A percentile compares a stretch with the other conserved stretches of the same genome.
Conservation (phyloP, 257 asterid species). For the Solanum boliviense region DNA sequence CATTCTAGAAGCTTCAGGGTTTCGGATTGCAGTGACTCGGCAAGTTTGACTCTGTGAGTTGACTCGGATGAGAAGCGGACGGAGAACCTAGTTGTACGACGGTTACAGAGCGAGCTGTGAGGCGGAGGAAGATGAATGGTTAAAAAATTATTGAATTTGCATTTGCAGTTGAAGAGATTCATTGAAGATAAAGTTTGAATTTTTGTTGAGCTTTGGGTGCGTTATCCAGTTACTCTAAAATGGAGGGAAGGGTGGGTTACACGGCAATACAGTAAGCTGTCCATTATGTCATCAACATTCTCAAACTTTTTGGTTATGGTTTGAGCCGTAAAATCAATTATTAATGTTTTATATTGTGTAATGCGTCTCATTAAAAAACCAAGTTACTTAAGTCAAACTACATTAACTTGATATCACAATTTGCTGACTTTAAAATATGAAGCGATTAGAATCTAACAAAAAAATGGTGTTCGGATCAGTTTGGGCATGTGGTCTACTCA, state of each 20-base stretch:
- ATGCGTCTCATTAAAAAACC: too few relatives aligned
- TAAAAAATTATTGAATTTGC: constrained; percentile 36
- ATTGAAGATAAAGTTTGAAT: neutral
- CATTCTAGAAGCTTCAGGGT: constrained; percentile 84
- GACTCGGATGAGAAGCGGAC: constrained; percentile 24
- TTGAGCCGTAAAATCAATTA: neutral
- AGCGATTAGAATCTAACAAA: neutral
- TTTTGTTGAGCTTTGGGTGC: neutral
- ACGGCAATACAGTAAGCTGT: neutral
- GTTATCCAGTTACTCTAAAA: neutral
- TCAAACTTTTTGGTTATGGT: neutral
- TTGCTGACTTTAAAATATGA: neutral
- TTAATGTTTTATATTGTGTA: neutral
- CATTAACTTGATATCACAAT: neutral
- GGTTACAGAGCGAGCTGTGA: constrained; percentile 10
- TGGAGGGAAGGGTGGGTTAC: neutral
- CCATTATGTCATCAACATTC: neutral
- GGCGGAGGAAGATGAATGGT: constrained; percentile 19
- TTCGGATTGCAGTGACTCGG: constrained; percentile 65
- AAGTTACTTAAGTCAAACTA: neutral
- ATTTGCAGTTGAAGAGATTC: constrained; percentile 29
- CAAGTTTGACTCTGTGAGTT: constrained; percentile 29
- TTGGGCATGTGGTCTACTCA: neutral
- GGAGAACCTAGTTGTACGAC: constrained; percentile 8
- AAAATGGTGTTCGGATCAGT: too few relatives aligned